These are phyloP conservation scores for Penicillium pulvis DNA, from an alignment of 495 filamentous ascomycete species.

Conservation along the genomic window DNA sequence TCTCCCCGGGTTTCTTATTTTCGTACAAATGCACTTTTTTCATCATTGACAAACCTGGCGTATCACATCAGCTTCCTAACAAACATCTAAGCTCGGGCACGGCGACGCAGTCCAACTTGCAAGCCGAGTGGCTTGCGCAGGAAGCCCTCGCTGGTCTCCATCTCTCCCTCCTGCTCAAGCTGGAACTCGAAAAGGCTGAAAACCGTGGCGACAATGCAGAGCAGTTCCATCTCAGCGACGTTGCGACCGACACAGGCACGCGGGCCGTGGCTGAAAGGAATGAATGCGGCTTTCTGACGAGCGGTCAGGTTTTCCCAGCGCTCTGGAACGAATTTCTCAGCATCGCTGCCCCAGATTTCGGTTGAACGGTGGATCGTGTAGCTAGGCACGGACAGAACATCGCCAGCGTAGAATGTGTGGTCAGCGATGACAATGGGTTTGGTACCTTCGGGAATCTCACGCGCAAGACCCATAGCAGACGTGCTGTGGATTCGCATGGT, in stretches of 20 bases:
- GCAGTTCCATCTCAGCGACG: constrained; percentile 92
- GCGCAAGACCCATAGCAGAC: constrained; percentile 83
- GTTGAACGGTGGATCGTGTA: constrained; percentile 85
- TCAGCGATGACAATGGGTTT: constrained; percentile 54
- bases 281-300: constrained; percentile 73
- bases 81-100: constrained; percentile 16
- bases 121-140: constrained; percentile 82
- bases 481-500: constrained; percentile 91
- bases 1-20: not conserved
- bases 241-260: constrained; percentile 84
- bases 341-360: constrained; percentile 79
- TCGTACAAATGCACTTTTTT: not conserved
- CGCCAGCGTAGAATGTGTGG: constrained; percentile 70
- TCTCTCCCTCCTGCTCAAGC: constrained; percentile 61
- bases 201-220: constrained; percentile 75
- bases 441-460: constrained; percentile 67
- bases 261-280: constrained; percentile 83
- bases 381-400: constrained; percentile 79
- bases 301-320: constrained; percentile 67
- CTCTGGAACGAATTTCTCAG: constrained; percentile 80
- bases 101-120: constrained; percentile 67
- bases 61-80: not conserved
- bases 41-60: not conserved
- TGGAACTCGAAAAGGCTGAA: constrained; percentile 75
- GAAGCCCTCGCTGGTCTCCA: constrained; percentile 87